Conservation (phyloP, 2,329 filamentous ascomycete species). For the Colletotrichum sp. region DNA sequence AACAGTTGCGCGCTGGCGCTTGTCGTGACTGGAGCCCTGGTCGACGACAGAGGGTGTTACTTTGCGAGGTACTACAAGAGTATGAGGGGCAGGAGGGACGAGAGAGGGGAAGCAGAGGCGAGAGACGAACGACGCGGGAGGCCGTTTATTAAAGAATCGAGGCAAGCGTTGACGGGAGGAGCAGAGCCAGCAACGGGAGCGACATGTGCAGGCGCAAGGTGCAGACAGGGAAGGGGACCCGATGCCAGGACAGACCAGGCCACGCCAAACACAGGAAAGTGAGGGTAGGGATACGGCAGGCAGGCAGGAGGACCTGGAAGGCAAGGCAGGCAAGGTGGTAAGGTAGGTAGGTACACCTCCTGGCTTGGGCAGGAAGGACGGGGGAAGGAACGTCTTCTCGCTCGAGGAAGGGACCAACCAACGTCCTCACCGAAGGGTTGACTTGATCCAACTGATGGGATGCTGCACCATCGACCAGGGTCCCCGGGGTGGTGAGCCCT, state of each 20-base stretch:
- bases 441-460: constrained; percentile 12
- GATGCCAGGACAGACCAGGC: background rate
- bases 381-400: background rate
- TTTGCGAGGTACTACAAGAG: constrained; percentile 7
- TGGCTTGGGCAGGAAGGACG: background rate
- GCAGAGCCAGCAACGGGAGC: background rate
- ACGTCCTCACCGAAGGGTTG: background rate
- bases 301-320: background rate
- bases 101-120: background rate
- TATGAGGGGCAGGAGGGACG: constrained; percentile 2
- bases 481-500: background rate
- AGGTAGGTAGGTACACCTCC: background rate
- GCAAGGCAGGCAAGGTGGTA: background rate
- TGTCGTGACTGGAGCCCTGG: constrained; percentile 15
- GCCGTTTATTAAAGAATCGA: constrained; percentile 13
- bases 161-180: background rate
- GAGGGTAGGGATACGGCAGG: background rate
- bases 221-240: background rate
- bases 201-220: background rate
- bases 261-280: background rate
- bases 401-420: background rate
- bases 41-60: constrained; percentile 7
- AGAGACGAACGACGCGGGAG: background rate
- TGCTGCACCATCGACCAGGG: background rate
- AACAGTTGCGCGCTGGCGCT: constrained; percentile 1